These are phyloP conservation scores for Dendrobium chrysotoxum DNA, from an alignment of 106 monocot species.

Conservation along the genomic window DNA sequence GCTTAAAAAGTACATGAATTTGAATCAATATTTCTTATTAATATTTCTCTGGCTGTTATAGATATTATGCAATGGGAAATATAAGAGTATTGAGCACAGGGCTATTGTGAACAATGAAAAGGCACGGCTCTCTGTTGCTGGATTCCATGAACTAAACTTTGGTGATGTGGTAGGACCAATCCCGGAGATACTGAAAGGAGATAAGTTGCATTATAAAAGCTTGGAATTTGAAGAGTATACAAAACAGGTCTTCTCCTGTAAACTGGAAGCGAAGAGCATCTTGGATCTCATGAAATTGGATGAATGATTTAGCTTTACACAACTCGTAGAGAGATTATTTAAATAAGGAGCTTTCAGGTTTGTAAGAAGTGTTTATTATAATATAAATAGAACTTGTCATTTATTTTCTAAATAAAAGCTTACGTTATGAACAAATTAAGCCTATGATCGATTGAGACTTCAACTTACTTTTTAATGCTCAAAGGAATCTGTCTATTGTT, in stretches of 20 bases:
- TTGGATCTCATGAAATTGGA: conserved; percentile 36
- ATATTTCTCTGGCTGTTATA: background rate
- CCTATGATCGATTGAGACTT: no score
- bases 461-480: no score
- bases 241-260: conserved; percentile 21
- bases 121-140: conserved; percentile 29
- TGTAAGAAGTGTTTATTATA: no score
- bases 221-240: conserved; percentile 18
- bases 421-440: no score
- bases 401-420: no score
- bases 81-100: conserved; percentile 49
- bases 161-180: conserved; percentile 26
- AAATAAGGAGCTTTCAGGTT: no score
- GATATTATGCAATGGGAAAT: conserved; percentile 54
- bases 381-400: no score
- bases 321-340: background rate
- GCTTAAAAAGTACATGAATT: background rate
- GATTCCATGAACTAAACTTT: conserved; percentile 15
- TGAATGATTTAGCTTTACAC: background rate
- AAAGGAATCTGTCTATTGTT: no score
- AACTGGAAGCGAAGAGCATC: conserved; percentile 36
- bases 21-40: background rate
- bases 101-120: conserved; percentile 26
- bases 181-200: conserved; percentile 10
- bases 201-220: conserved; percentile 19